A percentile compares a stretch with the other conserved stretches of the same genome.
phyloP scores from a whole-genome alignment of 352 stramenopile species.

The Aphanomyces cochlioides region DNA sequence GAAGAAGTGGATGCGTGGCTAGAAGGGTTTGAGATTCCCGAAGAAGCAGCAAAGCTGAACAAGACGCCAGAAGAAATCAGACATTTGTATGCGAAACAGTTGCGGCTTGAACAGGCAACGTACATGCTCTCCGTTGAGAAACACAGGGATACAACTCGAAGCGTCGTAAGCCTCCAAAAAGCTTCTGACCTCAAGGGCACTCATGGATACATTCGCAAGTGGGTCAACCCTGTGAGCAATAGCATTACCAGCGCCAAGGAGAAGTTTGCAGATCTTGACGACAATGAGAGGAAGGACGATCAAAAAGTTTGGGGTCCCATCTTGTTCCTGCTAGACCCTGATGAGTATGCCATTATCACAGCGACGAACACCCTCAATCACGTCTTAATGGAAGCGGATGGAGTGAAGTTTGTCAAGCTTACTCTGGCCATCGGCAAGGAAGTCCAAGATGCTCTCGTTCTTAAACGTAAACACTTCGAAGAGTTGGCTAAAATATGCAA shows the following conservation, averaged over 20 bases:
- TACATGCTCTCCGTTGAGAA: conserved; percentile 80
- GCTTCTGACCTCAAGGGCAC: conserved; percentile 4
- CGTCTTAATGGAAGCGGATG: conserved; percentile 58
- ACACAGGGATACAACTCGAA: conserved; percentile 27
- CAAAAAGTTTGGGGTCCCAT: conserved; percentile 69
- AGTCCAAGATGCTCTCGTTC: conserved; percentile 71
- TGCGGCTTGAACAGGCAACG: conserved; percentile 72
- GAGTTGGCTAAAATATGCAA: conserved; percentile 1
- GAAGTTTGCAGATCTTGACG: conserved; percentile 32
- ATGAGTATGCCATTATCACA: conserved; percentile 53
- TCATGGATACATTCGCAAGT: conserved; percentile 27
- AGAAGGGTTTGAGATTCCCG: conserved; percentile 50
- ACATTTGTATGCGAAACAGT: conserved; percentile 65
- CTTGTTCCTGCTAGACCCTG: conserved; percentile 52
- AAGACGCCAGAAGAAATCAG: conserved; percentile 45
- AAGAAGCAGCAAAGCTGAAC: conserved; percentile 42
- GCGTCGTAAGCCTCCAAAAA: not conserved
- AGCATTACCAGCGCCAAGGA: conserved; percentile 6
- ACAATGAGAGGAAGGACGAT: conserved; percentile 50
- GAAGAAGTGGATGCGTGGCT: conserved; percentile 78
- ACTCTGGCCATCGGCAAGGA: conserved; percentile 69
- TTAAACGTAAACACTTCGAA: conserved; percentile 23
- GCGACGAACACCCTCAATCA: conserved; percentile 74
- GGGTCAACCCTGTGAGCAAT: not conserved
- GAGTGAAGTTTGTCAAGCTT: conserved; percentile 79